Base-by-base conservation (phyloP, 805 yeast species). In the Hanseniaspora occidentalis region DNA sequence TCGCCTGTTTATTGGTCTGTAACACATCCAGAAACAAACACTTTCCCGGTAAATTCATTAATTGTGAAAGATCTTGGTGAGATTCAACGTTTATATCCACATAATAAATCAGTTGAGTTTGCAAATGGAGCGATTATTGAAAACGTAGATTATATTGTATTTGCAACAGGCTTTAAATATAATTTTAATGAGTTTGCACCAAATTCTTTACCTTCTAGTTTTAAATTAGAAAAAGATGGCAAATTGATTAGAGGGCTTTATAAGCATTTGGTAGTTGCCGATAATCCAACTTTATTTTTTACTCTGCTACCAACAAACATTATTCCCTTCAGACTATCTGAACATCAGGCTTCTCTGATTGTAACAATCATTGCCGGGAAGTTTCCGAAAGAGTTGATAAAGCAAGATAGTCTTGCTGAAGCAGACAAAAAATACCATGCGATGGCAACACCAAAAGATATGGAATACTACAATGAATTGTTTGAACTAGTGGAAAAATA, bases 301-400 rank as follows among this genome's bases (percentile, higher is more conserved):
- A 67, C 80, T 26, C 79, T 82, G 1, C 58, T 78, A 13, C 80
- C 83, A 2, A 64, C 75, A 31, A 70, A 73, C 45, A 75, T 76
- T 4, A 60, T 79, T 1, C 83, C 85, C 5, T 76, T 78, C 45
- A 66, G 83, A 39, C 60, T 71, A 1, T 70, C 80, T 13, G 77
- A 73, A 49, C 61, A 73, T 37, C 92, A 83, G 52, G 84, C 81
- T 1, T 65, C 77, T 6, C 69, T 77, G 51, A 62, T 82, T 23
- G 72, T 82, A 2, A 65, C 85, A 43, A 74, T 76, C 2, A 74
- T 80, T 60, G 55, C 73, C 4, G 77, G 77, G 0, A 64, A 75
- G 34, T 53, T 82, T 2, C 10, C 35, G 43, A 43, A 29, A 47
- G 36, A 22, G 35, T 39, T 18, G 45, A 45, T 37, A 29, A n/a